Evolutionary conservation across 495 filamentous ascomycete species (phyloP).

Genomic region (Copromyces sp.): DNA sequence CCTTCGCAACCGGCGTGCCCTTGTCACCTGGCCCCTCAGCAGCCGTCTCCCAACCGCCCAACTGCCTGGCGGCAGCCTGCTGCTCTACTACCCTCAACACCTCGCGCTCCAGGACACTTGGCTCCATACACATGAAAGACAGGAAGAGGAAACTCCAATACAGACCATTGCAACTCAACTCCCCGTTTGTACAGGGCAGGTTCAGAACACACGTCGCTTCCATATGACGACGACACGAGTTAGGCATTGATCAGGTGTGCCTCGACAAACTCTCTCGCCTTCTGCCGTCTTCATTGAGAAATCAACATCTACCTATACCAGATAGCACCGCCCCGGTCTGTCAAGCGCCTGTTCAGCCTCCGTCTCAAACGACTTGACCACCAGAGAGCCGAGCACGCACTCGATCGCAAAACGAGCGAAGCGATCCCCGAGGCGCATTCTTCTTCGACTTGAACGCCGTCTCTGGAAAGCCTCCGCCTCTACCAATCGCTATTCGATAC

Average conservation of each 20-base stretch:
- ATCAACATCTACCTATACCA: background rate
- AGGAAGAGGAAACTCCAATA: background rate
- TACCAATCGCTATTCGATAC: background rate
- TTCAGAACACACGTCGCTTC: background rate
- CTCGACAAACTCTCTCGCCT: background rate
- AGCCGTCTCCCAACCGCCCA: background rate
- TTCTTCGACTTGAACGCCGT: background rate
- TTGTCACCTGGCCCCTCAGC: background rate
- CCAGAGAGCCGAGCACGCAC: background rate
- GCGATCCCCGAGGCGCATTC: background rate
- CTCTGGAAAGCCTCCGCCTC: background rate
- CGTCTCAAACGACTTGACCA: background rate
- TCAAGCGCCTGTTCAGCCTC: background rate
- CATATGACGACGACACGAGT: background rate
- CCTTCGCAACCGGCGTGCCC: background rate
- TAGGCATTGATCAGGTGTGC: background rate
- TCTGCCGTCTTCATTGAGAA: background rate
- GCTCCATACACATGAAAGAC: background rate
- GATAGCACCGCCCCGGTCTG: background rate
- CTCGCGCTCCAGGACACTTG: background rate
- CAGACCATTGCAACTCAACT: background rate
- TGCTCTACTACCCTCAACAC: background rate
- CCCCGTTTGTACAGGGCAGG: background rate
- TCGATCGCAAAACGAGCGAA: background rate
- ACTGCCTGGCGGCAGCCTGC: background rate